Evolutionary conservation across 352 stramenopile species (phyloP).

Genomic region (Globisporangium camurandrum): DNA sequence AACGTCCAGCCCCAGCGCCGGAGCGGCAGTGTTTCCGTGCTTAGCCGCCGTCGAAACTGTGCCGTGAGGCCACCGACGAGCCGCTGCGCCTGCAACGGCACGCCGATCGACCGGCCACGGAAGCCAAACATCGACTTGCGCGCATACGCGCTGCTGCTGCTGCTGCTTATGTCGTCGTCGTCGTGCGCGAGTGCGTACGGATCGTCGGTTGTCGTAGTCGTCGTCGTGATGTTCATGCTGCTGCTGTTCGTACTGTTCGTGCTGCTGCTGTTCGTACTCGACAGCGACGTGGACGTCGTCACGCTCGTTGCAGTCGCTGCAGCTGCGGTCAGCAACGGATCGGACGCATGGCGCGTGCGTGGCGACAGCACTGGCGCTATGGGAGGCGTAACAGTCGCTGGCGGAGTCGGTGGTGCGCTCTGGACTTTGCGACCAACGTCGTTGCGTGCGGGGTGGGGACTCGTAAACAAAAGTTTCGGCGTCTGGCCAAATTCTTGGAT

Average conservation of each 20-base stretch:
- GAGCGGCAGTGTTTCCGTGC: slow-evolving; percentile 48
- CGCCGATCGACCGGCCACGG: slow-evolving; percentile 40
- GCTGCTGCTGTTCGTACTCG: neutral
- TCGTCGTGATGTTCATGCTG: neutral
- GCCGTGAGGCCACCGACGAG: slow-evolving; percentile 71
- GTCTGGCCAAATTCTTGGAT: slow-evolving; percentile 93
- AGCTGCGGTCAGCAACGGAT: slow-evolving; percentile 6
- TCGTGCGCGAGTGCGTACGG: slow-evolving; percentile 19
- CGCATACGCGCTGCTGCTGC: slow-evolving; percentile 18
- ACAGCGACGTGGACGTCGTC: too few relatives aligned
- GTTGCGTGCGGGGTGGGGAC: slow-evolving; percentile 55
- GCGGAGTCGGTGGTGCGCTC: slow-evolving; percentile 25
- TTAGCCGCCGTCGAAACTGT: slow-evolving; percentile 69
- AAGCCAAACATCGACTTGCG: slow-evolving; percentile 72
- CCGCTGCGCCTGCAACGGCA: slow-evolving; percentile 69
- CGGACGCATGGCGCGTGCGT: slow-evolving; percentile 14
- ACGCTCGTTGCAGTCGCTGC: neutral
- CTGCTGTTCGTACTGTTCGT: slow-evolving; percentile 1
- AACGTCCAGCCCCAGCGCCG: slow-evolving; percentile 73
- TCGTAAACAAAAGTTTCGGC: slow-evolving; percentile 67
- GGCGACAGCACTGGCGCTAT: slow-evolving; percentile 35
- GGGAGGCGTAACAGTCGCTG: too few relatives aligned
- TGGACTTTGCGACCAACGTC: slow-evolving; percentile 42
- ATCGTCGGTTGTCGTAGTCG: neutral
- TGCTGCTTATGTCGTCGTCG: slow-evolving; percentile 24